Evolutionary conservation across 1,284 basidiomycete species (phyloP).

Genomic region (Rhodotorula sp.): DNA sequence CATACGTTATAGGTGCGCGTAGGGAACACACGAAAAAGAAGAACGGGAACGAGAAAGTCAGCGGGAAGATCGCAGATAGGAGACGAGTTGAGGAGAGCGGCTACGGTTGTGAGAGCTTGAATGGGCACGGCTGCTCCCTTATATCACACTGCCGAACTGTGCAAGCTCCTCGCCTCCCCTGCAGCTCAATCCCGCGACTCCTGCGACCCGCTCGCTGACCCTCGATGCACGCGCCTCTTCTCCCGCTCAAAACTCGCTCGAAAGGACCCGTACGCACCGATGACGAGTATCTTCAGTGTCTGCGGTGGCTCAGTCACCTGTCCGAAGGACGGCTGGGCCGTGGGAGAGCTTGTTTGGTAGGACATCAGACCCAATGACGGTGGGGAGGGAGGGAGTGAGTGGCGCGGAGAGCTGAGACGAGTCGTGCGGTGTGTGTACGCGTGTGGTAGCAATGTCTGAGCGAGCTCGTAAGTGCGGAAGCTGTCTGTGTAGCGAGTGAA

Average conservation of each 20-base stretch:
- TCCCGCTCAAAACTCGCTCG: neutral
- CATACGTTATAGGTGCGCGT: accelerated
- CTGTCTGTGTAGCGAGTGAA: no score
- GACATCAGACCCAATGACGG: neutral
- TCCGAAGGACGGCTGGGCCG: slow-evolving; percentile 20
- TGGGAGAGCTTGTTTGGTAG: slow-evolving; percentile 11
- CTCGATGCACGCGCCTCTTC: neutral
- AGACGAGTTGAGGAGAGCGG: neutral
- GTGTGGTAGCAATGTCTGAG: neutral
- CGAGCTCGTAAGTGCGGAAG: neutral
- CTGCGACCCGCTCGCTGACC: neutral
- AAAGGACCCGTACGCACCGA: slow-evolving; percentile 19
- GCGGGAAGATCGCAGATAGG: no score
- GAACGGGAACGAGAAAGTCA: neutral
- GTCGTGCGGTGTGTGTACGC: neutral
- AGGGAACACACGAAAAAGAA: no score
- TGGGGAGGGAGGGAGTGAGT: neutral
- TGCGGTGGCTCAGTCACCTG: slow-evolving; percentile 31
- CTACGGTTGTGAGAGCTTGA: neutral
- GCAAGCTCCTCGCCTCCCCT: no score
- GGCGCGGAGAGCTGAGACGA: neutral
- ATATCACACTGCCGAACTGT: no score
- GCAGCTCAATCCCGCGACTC: neutral
- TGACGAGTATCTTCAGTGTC: slow-evolving; percentile 38
- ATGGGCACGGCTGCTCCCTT: neutral